Evolutionary conservation across 2,329 filamentous ascomycete genomes (phyloP), one percentile per base, ranked within the genome.

Genomic region (Epichloe elymi): DNA sequence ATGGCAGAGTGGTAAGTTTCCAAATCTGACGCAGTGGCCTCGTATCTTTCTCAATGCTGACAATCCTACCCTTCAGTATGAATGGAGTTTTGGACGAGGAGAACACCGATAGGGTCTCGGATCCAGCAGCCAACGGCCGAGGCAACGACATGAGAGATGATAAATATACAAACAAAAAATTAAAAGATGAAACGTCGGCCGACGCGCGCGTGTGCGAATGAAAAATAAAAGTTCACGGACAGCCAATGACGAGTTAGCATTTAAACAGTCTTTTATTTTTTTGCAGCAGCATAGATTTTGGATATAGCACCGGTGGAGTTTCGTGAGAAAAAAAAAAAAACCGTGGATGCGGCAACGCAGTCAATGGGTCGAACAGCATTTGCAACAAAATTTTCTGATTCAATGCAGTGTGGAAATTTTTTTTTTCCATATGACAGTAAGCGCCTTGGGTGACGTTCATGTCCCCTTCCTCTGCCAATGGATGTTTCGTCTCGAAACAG

Each of bases 1-100:
- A 89, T 56, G 93, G 93, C 33, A 78, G 83, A 73, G 91, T 98
- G 67, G 87, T 93, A 56, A 65, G 69, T 65, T 37, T 15, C 19
- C 19, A 14, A 30, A 19, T 37, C 7, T 26, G n/a, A 30, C 12
- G 1, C 11, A 7, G 11, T 17, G 48, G 54, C 58, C 39, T 41
- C 19, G 14, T n/a, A 5, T 14, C 50, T 60, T 50, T 38, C 15
- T 8, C 39, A 36, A 33, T 44, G 40, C 46, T 49, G 41, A 52
- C 52, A 26, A 48, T 36, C 8, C 19, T 0, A 14, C 8, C 3
- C 5, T 10, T n/a, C 20, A 82, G 79, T 82, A 79, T 59, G 79
- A 83, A 63, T 83, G 79, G 79, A 80, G 75, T 55, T 66, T 82
- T 57, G 69, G 77, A n/a, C 74, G 74, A 56, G 68, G 74, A 56